Percentiles rank a stretch among this genome's conserved stretches.
Conservation (phyloP, 331 rosid genomes). For the Dryas integrifolia region DNA sequence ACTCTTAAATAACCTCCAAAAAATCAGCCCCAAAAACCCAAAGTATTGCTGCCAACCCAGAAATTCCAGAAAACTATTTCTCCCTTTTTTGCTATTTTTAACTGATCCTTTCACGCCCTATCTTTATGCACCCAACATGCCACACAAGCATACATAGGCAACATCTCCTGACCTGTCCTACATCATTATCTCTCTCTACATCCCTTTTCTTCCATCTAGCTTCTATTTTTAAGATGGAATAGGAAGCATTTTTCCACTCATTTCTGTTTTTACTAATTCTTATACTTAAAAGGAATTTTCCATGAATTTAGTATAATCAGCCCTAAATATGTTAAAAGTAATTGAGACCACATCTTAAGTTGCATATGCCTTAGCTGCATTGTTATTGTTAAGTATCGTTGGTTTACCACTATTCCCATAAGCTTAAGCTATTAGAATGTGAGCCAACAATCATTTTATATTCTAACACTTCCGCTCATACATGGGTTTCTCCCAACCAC, state of each 20-base stretch:
- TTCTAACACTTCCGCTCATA: not conserved
- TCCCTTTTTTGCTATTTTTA: not conserved
- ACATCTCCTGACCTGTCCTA: too few species aligned
- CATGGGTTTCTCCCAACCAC: not conserved
- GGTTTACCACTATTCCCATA: too few species aligned
- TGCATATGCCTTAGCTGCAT: not conserved
- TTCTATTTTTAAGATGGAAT: too few species aligned
- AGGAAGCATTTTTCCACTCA: too few species aligned
- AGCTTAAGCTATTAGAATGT: not conserved
- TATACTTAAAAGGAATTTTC: not conserved
- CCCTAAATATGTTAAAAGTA: not conserved
- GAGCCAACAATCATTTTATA: not conserved
- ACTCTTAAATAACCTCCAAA: not conserved
- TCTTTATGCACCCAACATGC: too few species aligned
- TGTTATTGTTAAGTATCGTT: too few species aligned
- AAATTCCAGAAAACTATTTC: not conserved
- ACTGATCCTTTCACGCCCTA: too few species aligned
- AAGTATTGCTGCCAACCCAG: not conserved
- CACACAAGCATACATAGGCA: too few species aligned
- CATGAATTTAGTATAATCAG: not conserved
- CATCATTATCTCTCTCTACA: too few species aligned
- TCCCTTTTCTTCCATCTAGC: too few species aligned
- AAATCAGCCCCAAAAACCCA: not conserved
- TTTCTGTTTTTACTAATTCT: not conserved
- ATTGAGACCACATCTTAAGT: not conserved